Evolutionary conservation across 129 eudicot species (phyloP).

Genomic region (Lonicera japonica): DNA sequence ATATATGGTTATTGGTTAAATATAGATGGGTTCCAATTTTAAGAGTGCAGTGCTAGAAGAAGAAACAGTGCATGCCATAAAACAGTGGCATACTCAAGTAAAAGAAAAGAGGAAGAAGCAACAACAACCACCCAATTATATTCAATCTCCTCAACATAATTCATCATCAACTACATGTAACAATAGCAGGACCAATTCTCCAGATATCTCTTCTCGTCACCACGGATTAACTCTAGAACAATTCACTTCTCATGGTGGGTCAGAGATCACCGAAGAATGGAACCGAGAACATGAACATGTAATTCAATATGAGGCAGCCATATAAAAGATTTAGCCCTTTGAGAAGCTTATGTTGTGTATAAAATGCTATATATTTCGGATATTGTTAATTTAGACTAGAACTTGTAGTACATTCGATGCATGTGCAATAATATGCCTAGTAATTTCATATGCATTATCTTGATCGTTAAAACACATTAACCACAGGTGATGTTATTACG

Average conservation of each 20-base stretch:
- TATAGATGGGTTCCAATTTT: conserved; percentile 18
- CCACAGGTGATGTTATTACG: no score
- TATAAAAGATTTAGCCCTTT: no score
- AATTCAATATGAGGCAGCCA: not conserved
- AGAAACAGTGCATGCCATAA: conserved; percentile 22
- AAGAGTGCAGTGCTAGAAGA: conserved; percentile 27
- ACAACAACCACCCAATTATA: not conserved
- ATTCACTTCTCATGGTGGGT: not conserved
- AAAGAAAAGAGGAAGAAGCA: conserved; percentile 19
- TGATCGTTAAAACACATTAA: no score
- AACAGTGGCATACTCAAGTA: conserved; percentile 22
- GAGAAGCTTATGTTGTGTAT: no score
- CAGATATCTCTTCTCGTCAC: conserved; percentile 4
- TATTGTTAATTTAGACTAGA: no score
- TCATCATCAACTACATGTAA: not conserved
- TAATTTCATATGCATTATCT: no score
- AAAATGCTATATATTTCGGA: no score
- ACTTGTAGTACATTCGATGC: no score
- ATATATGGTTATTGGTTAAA: not conserved
- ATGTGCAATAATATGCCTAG: no score
- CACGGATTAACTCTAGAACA: not conserved
- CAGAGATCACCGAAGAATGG: conserved; percentile 4
- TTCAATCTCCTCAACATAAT: not conserved
- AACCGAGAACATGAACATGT: not conserved
- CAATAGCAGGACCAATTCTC: not conserved